These are phyloP conservation scores for Rhizopogon sp. DNA, from an alignment of 768 basidiomycete genomes.

Conservation along the genomic window DNA sequence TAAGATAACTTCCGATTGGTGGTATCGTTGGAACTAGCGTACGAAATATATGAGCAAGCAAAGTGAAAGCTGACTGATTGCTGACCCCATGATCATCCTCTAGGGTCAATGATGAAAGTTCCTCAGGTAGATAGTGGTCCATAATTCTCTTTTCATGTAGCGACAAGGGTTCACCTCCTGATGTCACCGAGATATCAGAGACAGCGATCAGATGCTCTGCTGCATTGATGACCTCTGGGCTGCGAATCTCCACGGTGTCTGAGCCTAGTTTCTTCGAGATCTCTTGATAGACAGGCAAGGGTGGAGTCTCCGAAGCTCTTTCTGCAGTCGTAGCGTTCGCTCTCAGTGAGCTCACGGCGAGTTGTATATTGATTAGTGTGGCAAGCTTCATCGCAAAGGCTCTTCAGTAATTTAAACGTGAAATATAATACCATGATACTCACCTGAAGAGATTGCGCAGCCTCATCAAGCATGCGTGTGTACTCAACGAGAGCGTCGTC, in stretches of 20 bases:
- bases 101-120: constrained; percentile 14
- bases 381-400: constrained; percentile 29
- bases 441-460: constrained; percentile 45
- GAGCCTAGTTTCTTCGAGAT: not conserved
- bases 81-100: constrained; percentile 32
- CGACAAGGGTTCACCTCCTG: constrained; percentile 15
- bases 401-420: not conserved
- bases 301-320: constrained; percentile 6
- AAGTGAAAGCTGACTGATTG: not conserved
- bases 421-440: not conserved
- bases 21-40: constrained; percentile 42
- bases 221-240: not conserved
- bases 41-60: not conserved
- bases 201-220: not conserved
- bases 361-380: constrained; percentile 43
- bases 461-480: constrained; percentile 34
- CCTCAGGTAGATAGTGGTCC: constrained; percentile 19
- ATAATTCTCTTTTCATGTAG: constrained; percentile 8
- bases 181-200: constrained; percentile 1
- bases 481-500: constrained; percentile 34
- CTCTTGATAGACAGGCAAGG: constrained; percentile 15
- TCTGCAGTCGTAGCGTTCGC: not conserved
- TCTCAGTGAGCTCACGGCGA: constrained; percentile 25
- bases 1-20: constrained; percentile 43
- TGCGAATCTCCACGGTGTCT: not conserved